Evolutionary conservation across 2,329 filamentous ascomycete genomes (phyloP), one percentile per base, ranked within the genome.

Genomic region (Ophiostoma sp.): DNA sequence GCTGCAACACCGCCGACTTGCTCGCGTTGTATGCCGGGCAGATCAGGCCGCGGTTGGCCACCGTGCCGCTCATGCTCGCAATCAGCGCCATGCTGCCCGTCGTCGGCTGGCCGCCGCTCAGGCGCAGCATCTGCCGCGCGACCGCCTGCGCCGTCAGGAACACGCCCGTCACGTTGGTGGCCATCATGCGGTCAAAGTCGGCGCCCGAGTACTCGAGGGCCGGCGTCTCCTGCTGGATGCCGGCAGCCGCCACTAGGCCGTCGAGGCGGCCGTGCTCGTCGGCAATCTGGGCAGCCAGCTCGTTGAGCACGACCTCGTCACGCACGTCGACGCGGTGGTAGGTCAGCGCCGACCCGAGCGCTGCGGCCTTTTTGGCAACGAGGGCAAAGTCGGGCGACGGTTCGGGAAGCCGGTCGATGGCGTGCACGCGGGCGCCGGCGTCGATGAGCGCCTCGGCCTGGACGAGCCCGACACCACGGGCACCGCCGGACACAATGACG

Each of bases 131-230:
- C 78, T 95, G 90, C 70, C 89, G 85, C 44, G 93, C 94, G n/a
- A 92, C 91, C 27, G 92, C 92, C 82, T 94, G 92, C 35, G 93
- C 92, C 73, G 92, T 96, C 85, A 94, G 87, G 80, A 93, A 92
- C 36, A 86, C 88, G 15, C 93, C 94, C n/a, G 89, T 95, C 75
- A 96, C 84, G 80, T 97, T 96, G 76, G 94, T 89, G 76, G 90
- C 86, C 79, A 96, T 85, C 83, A 96, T 92, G 79, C 88, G 86
- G 77, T 93, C 88, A 77, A 88, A 87, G 77, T 92, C 90, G 76
- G 89, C 84, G 31, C 90, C 87, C 33, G 87, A 85, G 77, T 96
- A 96, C 67, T 96, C 92, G 69, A 97, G 82, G 1, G 94, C 93
- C 0, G 91, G 81, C 0, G 88, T 93, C 80, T 96, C 92, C 79